phyloP scores from a whole-genome alignment of 225 moss, liverwort and hornwort genomes.

The Marchantia paleacea region DNA sequence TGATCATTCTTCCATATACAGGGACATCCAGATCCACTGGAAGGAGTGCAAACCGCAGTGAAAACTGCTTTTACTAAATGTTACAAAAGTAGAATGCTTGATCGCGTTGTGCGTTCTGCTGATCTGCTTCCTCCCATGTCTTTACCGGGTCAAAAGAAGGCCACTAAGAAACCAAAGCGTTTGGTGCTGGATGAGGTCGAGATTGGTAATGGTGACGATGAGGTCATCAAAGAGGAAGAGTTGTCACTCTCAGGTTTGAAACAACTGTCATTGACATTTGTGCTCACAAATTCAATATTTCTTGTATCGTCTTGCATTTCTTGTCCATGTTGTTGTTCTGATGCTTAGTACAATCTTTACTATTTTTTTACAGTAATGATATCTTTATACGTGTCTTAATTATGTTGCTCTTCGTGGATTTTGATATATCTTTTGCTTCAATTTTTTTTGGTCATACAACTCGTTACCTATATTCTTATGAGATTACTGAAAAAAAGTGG shows the following conservation, averaged over 20 bases:
- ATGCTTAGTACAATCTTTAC: not conserved
- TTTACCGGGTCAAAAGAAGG: conserved; percentile 72
- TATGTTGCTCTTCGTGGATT: too few relatives aligned
- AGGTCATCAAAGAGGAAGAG: not conserved
- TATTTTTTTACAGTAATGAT: not conserved
- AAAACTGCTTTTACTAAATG: conserved; percentile 86
- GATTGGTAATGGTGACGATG: conserved; percentile 39
- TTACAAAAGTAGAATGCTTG: conserved; percentile 74
- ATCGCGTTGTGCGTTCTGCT: conserved; percentile 71
- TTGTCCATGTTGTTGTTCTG: not conserved
- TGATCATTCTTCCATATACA: conserved; percentile 20
- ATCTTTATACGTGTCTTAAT: too few relatives aligned
- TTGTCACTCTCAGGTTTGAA: conserved; percentile 4
- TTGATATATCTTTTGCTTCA: too few relatives aligned
- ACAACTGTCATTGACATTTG: not conserved
- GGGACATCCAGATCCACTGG: conserved; percentile 73
- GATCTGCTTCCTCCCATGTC: conserved; percentile 66
- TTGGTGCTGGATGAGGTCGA: conserved; percentile 55
- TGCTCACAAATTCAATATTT: not conserved
- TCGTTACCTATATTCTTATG: too few relatives aligned
- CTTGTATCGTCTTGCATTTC: conserved; percentile 1
- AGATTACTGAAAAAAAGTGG: not conserved
- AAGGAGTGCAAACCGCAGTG: conserved; percentile 80
- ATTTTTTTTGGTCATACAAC: not conserved
- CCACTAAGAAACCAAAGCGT: conserved; percentile 64